Evolutionary conservation across 352 stramenopile genomes (phyloP).

Genomic region (Phytophthora europaea): DNA sequence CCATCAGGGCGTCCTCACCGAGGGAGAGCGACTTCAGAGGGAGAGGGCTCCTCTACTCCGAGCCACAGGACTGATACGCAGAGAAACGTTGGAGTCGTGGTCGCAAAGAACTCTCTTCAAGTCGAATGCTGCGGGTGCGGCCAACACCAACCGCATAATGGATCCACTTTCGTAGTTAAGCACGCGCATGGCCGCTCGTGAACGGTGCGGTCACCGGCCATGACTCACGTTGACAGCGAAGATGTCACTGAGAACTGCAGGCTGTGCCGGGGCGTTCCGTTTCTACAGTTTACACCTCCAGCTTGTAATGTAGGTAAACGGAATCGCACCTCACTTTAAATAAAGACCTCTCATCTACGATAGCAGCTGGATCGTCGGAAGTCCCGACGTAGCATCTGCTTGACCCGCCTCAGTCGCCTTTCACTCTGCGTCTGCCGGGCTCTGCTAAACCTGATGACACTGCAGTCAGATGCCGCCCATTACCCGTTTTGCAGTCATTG

Average conservation of each 20-base stretch:
- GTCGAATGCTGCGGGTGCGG: constrained; percentile 1
- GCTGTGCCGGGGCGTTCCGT: constrained; percentile 11
- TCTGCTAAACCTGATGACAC: neutral
- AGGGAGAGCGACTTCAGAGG: neutral
- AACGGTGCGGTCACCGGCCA: neutral
- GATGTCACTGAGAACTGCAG: neutral
- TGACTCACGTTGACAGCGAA: neutral
- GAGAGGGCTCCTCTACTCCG: neutral
- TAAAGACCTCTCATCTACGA: neutral
- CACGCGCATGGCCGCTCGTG: neutral
- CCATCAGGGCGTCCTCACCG: neutral
- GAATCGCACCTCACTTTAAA: neutral
- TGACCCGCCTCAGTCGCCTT: neutral
- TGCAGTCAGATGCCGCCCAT: neutral
- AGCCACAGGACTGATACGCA: neutral
- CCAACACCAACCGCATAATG: constrained; percentile 9
- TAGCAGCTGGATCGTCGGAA: neutral
- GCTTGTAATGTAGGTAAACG: neutral
- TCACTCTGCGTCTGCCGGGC: too few species aligned
- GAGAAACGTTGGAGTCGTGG: constrained; percentile 10
- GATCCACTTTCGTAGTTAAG: neutral
- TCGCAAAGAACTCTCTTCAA: constrained; percentile 3
- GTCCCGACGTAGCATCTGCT: neutral
- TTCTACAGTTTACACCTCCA: neutral
- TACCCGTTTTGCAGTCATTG: constrained; percentile 18